Base-by-base conservation (phyloP, 768 basidiomycete genomes). In the Tricholoma terreum region DNA sequence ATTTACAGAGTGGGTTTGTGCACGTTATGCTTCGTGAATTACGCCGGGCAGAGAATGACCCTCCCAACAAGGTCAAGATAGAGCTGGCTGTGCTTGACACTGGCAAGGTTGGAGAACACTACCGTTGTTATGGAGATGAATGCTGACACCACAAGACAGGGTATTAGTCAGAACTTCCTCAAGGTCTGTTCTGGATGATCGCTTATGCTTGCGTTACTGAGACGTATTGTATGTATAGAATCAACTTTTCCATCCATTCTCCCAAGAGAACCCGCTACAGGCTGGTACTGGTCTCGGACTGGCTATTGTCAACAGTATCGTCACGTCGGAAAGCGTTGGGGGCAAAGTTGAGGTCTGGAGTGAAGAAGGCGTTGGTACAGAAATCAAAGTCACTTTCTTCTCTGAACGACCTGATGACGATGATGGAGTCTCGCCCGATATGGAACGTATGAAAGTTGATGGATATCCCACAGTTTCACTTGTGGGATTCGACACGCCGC, bases 261-360 rank as follows among this genome's bases (percentile, higher is more conserved):
- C 94, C 0, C 95, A 98, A 75, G 95, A 97, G 71, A 95, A 96
- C 63, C 94, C 94, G 0, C 70, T 96, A 5, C 93, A 95, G 65
- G 86, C 92, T 1, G 94, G 94, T 1, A 97, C 94, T 1, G 95
- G 94, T 5, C 82, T 98, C 7, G 95, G 95, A 9, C 84, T 97
- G 21, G 94, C 95, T 31, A 97, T 98, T 61, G 95, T 97, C 67
- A 93, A 90, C 75, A 92, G 89, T 63, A 97, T 97, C 61, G 83
- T 95, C 35, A 84, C 84, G 14, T 92, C 92, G 2, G 86, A 90
- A 45, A 90, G 86, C 61, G 86, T 98, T 52, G 83, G 86, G 24
- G 95, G 95, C 46, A 93, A 93, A 65, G 89, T 97, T 36, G 95
- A 97, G 64, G 94, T 98, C 9, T 88, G 87, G 86, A 95, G 92